phyloP scores from a whole-genome alignment of 768 basidiomycete species.

The Harrya chromipes region DNA sequence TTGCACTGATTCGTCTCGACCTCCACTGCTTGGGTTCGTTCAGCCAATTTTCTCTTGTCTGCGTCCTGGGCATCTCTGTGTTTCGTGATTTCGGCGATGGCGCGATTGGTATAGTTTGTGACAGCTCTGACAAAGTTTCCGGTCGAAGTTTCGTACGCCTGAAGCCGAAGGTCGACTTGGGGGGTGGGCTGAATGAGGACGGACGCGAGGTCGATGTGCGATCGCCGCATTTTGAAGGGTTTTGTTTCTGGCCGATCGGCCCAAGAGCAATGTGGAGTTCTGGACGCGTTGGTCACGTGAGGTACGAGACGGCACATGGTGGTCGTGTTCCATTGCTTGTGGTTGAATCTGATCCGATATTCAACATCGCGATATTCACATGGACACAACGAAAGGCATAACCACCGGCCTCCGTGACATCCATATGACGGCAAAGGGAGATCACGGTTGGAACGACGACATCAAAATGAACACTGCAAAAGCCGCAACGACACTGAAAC shows the following conservation, averaged over 20 bases:
- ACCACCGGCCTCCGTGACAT: conserved; percentile 47
- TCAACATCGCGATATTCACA: conserved; percentile 58
- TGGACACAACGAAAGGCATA: conserved; percentile 74
- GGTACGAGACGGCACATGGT: neutral
- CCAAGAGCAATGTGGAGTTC: no score
- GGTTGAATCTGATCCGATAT: conserved; percentile 16
- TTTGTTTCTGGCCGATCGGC: neutral
- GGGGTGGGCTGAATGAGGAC: conserved; percentile 55
- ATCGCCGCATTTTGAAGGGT: conserved; percentile 23
- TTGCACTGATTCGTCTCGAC: conserved; percentile 73
- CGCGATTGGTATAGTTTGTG: conserved; percentile 66
- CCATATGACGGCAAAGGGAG: conserved; percentile 65
- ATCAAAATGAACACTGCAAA: conserved; percentile 57
- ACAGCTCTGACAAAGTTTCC: conserved; percentile 73
- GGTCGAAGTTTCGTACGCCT: conserved; percentile 62
- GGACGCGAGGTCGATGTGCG: conserved; percentile 60
- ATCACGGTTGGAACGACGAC: conserved; percentile 46
- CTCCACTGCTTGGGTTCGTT: conserved; percentile 62
- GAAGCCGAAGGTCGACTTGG: conserved; percentile 59
- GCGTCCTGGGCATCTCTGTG: conserved; percentile 57
- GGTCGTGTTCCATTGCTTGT: neutral
- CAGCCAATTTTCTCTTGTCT: conserved; percentile 60
- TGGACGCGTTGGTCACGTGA: conserved; percentile 26
- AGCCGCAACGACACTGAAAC: conserved; percentile 48
- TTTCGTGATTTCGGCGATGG: conserved; percentile 66